Conservation (phyloP, 345 rosid species). For the Gossypium longicalyx region DNA sequence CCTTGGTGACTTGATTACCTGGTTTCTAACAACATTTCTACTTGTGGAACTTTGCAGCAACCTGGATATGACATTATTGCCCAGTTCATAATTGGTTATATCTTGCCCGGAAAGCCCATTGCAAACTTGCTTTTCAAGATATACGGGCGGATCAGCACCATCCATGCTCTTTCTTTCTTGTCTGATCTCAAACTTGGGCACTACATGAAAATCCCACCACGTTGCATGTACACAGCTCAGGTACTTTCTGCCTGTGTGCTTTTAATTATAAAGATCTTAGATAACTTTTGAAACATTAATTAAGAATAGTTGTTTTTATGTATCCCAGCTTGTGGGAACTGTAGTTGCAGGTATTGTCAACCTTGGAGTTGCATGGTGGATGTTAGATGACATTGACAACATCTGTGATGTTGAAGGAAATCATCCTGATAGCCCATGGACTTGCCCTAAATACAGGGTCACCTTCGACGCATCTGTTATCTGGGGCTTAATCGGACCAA, state of each 20-base stretch:
- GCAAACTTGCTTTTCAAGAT: slow-evolving; percentile 96
- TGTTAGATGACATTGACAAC: slow-evolving; percentile 81
- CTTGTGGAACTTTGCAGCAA: slow-evolving; percentile 57
- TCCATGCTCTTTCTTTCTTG: slow-evolving; percentile 94
- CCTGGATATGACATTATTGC: slow-evolving; percentile 98
- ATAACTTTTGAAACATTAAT: not conserved
- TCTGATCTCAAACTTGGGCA: slow-evolving; percentile 98
- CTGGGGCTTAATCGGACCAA: slow-evolving; percentile 95
- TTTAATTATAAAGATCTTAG: not conserved
- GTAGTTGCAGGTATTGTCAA: slow-evolving; percentile 71
- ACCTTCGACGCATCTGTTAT: slow-evolving; percentile 96
- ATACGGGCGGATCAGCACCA: slow-evolving; percentile 87
- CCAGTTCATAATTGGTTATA: slow-evolving; percentile 92
- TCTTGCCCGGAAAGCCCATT: slow-evolving; percentile 87
- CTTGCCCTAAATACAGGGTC: slow-evolving; percentile 95
- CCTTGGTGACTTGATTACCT: not conserved
- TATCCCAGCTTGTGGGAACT: slow-evolving; percentile 71
- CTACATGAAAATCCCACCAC: slow-evolving; percentile 98
- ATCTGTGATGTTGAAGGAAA: slow-evolving; percentile 67
- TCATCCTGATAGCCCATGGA: slow-evolving; percentile 96
- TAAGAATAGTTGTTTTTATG: not conserved
- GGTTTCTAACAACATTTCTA: not conserved
- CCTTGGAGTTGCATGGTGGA: slow-evolving; percentile 99
- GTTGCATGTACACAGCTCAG: slow-evolving; percentile 97
- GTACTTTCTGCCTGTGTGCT: slow-evolving; percentile 23